Evolutionary conservation across 2,329 filamentous ascomycete genomes (phyloP), one percentile per base, ranked within the genome.

Genomic region (Monosporascus sp.): DNA sequence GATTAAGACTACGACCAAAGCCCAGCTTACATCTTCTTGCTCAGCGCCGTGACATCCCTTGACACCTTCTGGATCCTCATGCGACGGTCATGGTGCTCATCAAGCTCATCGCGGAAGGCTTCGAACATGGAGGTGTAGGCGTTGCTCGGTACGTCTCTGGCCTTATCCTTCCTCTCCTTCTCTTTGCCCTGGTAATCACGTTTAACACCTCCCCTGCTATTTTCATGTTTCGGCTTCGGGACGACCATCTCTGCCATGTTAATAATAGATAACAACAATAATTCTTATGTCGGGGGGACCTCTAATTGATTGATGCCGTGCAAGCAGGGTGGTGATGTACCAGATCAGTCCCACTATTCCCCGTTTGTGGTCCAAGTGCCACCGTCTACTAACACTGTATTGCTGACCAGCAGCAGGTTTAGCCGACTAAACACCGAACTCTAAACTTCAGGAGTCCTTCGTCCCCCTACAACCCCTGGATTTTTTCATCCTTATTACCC

Each of bases 31-130:
- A 97, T 95, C 75, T 97, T 99, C 78, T 99, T 99, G 72, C 91
- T 96, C 51, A 91, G 78, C 0, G 91, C 91, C 7, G 94, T 99
- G 54, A 99, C 89, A 70, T 99, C 94, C 57, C 93, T 80, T 8
- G 90, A 95, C 2, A 86, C 87, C 75, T 97, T 99, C 66, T 95
- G 89, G 61, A 96, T 85, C 51, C 88, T 84, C 74, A 97, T 92
- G 53, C 91, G 82, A 17, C 94, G 86, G 72, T 97, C 94, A 70
- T 99, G 90, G 68, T 97, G 93, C 72, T 94, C 85, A 66, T 99
- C 94, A 27, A 99, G 78, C 72, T 97, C 92, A 64, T 87, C 80
- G 50, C 92, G 87, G 69, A 97, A 96, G 7, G 70, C 74, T 70
- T 90, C 87, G 69, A 99, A 99, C 80, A 97, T 91, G 60, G 85